Evolutionary conservation across 2,329 filamentous ascomycete genomes (phyloP).

Genomic region (Phoma sp.): DNA sequence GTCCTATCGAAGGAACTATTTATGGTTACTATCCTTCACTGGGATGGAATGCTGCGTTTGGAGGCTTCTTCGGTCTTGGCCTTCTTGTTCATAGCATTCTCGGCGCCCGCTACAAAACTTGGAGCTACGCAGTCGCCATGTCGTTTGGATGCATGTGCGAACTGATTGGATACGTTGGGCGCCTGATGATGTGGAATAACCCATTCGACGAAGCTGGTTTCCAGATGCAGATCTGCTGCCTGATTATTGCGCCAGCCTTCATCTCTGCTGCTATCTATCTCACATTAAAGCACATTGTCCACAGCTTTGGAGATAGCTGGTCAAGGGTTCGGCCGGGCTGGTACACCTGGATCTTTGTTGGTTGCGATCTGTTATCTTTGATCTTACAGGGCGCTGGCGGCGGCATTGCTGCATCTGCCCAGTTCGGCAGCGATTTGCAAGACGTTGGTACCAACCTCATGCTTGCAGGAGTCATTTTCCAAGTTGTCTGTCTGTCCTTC

Average conservation of each 20-base stretch:
- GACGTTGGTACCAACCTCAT: conserved; percentile 22
- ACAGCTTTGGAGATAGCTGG: conserved; percentile 54
- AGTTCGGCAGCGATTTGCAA: conserved; percentile 40
- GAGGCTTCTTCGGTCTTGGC: conserved; percentile 56
- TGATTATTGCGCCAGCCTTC: conserved; percentile 66
- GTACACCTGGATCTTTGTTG: conserved; percentile 65
- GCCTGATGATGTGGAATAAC: conserved; percentile 60
- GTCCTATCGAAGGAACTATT: conserved; percentile 55
- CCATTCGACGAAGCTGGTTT: conserved; percentile 59
- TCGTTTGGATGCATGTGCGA: conserved; percentile 57
- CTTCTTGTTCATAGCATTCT: conserved; percentile 57
- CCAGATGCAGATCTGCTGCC: conserved; percentile 57
- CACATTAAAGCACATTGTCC: conserved; percentile 61
- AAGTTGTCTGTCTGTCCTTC: conserved; percentile 56
- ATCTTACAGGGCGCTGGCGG: conserved; percentile 63
- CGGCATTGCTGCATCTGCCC: conserved; percentile 60
- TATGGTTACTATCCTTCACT: conserved; percentile 61
- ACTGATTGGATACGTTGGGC: conserved; percentile 61
- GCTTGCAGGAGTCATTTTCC: no score
- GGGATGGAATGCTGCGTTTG: conserved; percentile 58
- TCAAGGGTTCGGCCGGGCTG: conserved; percentile 36
- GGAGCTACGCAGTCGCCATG: conserved; percentile 60
- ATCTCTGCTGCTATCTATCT: conserved; percentile 62
- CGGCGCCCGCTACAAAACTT: conserved; percentile 59
- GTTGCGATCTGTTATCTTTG: conserved; percentile 62